Evolutionary conservation across 108 stramenopile species (phyloP).

Genomic region (Pseudonitzschia pungens): DNA sequence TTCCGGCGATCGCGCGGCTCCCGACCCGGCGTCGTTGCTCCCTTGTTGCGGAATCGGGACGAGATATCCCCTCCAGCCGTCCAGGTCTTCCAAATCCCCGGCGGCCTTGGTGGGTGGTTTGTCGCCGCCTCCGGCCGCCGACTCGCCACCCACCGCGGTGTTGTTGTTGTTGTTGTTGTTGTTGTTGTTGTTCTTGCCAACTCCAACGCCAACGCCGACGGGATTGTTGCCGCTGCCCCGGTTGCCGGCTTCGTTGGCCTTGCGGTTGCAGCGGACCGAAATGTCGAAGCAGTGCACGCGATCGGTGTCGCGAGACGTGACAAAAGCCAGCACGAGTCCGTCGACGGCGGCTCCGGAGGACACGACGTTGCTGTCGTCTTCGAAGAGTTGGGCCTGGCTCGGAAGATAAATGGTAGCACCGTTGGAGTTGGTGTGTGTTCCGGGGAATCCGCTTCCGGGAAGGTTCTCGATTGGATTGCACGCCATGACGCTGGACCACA

Average conservation of each 20-base stretch:
- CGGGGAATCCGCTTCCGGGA: not conserved
- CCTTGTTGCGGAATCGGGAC: slow-evolving; percentile 50
- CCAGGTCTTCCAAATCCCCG: slow-evolving; percentile 62
- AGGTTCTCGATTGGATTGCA: slow-evolving; percentile 27
- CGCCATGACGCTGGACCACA: slow-evolving; percentile 45
- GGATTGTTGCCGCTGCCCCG: not conserved
- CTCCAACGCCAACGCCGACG: too few relatives aligned
- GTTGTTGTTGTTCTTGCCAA: not conserved
- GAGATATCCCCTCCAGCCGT: slow-evolving; percentile 88
- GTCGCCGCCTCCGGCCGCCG: not conserved
- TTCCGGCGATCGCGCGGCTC: slow-evolving; percentile 12
- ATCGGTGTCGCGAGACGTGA: slow-evolving; percentile 64
- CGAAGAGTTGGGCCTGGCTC: slow-evolving; percentile 34
- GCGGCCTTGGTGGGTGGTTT: not conserved
- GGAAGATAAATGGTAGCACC: slow-evolving; percentile 24
- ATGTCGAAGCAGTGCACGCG: slow-evolving; percentile 79
- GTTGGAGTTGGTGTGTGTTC: too few relatives aligned
- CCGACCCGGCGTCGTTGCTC: not conserved
- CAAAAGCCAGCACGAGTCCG: slow-evolving; percentile 69
- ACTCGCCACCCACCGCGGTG: not conserved
- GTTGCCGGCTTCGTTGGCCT: slow-evolving; percentile 40
- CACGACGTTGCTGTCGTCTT: slow-evolving; percentile 38
- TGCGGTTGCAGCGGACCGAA: slow-evolving; percentile 59
- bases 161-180: slow-evolving; percentile 3
- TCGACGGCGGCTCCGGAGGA: slow-evolving; percentile 28